Percentiles rank a stretch among this genome's conserved stretches.
Evolutionary conservation across 1,139 yeast genomes (phyloP).

Genomic region (Geotrichum macrosporum): DNA sequence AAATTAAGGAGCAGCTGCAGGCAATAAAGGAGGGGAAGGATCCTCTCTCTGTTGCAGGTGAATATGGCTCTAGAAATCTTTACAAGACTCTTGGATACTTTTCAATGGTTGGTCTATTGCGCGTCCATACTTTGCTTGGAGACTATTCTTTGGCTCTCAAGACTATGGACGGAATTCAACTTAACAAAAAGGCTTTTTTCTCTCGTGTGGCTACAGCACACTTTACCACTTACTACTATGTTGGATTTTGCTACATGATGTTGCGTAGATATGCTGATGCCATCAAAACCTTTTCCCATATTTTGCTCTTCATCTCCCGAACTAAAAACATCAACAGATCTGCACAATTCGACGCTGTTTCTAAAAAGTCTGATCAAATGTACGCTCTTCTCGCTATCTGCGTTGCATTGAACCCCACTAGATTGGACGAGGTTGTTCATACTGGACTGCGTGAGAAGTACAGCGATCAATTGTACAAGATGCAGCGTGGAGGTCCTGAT

Average conservation of each 20-base stretch:
- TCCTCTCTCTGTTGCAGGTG: constrained; percentile 42
- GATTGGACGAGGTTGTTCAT: constrained; percentile 45
- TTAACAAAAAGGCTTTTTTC: constrained; percentile 45
- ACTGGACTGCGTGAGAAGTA: constrained; percentile 45
- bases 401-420: constrained; percentile 45
- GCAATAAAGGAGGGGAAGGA: constrained; percentile 38
- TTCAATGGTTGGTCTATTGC: constrained; percentile 45
- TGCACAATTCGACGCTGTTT: constrained; percentile 46
- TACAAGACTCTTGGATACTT: constrained; percentile 49
- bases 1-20: constrained; percentile 43
- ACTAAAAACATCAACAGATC: constrained; percentile 44
- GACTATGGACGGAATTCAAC: constrained; percentile 46
- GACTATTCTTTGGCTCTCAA: constrained; percentile 48
- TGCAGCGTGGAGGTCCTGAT: constrained; percentile 45
- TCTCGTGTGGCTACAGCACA: constrained; percentile 47
- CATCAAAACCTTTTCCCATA: constrained; percentile 46
- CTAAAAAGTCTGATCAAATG: constrained; percentile 50
- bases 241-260: constrained; percentile 50
- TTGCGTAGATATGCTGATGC: constrained; percentile 49
- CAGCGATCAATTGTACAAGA: constrained; percentile 44
- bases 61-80: constrained; percentile 42
- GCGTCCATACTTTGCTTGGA: constrained; percentile 48
- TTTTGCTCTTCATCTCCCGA: constrained; percentile 45
- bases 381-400: constrained; percentile 47
- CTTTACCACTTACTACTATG: constrained; percentile 49